phyloP scores from a whole-genome alignment of 2,329 filamentous ascomycete genomes.

The Cladosporium sp. region DNA sequence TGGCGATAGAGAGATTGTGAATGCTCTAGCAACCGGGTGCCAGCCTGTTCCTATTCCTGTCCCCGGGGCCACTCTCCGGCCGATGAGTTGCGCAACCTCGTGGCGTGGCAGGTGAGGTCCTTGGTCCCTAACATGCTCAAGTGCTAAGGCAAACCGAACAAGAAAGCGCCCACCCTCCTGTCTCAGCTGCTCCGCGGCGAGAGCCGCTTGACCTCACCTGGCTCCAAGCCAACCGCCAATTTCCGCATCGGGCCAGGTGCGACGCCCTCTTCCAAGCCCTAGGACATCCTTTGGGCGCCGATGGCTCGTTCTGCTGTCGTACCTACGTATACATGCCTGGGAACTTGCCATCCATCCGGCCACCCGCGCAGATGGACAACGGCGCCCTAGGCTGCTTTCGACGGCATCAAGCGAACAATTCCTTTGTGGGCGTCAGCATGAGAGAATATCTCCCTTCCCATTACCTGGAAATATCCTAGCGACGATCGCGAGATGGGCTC shows the following conservation, averaged over 20 bases:
- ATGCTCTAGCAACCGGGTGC: conserved; percentile 4
- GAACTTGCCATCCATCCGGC: neutral
- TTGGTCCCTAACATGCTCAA: too few relatives aligned
- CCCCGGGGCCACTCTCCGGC: conserved; percentile 1
- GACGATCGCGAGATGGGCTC: conserved; percentile 8
- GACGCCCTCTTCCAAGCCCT: neutral
- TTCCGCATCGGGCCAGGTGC: neutral
- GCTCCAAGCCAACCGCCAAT: conserved; percentile 1
- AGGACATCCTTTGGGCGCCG: too few relatives aligned
- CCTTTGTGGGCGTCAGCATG: neutral
- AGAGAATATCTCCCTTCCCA: neutral
- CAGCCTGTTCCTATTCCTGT: conserved; percentile 12
- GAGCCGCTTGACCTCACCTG: conserved; percentile 12
- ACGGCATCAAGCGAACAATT: neutral
- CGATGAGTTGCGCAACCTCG: conserved; percentile 11
- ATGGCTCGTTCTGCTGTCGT: too few relatives aligned
- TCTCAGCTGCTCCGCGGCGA: too few relatives aligned
- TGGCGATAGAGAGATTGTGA: neutral
- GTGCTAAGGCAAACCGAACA: too few relatives aligned
- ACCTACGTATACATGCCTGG: neutral
- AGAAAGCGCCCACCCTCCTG: too few relatives aligned
- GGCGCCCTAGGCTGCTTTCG: conserved; percentile 7
- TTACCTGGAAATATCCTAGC: conserved; percentile 7
- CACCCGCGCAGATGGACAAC: neutral
- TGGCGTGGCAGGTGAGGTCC: conserved; percentile 6